Conservation (phyloP, 805 yeast genomes). For the Kregervanrija fluxuum region DNA sequence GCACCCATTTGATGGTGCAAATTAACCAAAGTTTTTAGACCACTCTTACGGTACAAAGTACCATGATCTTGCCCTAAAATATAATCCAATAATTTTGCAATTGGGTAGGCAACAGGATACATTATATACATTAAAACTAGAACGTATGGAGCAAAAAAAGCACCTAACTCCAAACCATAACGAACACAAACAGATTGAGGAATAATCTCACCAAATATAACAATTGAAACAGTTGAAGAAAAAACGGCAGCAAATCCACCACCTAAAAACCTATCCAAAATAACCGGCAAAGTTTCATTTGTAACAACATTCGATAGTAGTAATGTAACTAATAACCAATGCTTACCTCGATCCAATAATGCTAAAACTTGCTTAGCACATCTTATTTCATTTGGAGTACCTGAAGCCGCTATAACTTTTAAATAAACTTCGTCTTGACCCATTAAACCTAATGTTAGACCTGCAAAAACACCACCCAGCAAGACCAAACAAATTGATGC, state of each 20-base stretch:
- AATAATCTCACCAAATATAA: slow-evolving; percentile 91
- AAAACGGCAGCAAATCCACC: slow-evolving; percentile 98
- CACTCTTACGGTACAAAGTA: slow-evolving; percentile 85
- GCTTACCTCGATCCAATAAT: slow-evolving; percentile 78
- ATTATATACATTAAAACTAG: slow-evolving; percentile 73
- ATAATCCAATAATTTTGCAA: slow-evolving; percentile 71
- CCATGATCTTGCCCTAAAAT: slow-evolving; percentile 95
- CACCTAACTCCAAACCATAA: slow-evolving; percentile 87
- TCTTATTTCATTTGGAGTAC: slow-evolving; percentile 60
- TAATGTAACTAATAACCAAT: slow-evolving; percentile 91
- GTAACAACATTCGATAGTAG: slow-evolving; percentile 84
- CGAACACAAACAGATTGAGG: slow-evolving; percentile 93
- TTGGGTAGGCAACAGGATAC: slow-evolving; percentile 92
- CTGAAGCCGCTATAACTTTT: slow-evolving; percentile 84
- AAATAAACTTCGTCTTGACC: slow-evolving; percentile 96
- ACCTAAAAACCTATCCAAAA: slow-evolving; percentile 84
- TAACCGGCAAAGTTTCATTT: slow-evolving; percentile 90
- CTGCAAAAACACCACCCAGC: slow-evolving; percentile 88
- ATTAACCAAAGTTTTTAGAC: slow-evolving; percentile 88
- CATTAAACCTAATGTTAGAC: slow-evolving; percentile 91
- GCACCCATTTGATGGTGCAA: slow-evolving; percentile 93
- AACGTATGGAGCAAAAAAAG: slow-evolving; percentile 86
- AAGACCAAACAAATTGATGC: slow-evolving; percentile 58
- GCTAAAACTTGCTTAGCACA: slow-evolving; percentile 66
- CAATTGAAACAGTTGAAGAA: slow-evolving; percentile 86